phyloP scores from a whole-genome alignment of 2,329 filamentous ascomycete genomes.

The Venturia effusa region DNA sequence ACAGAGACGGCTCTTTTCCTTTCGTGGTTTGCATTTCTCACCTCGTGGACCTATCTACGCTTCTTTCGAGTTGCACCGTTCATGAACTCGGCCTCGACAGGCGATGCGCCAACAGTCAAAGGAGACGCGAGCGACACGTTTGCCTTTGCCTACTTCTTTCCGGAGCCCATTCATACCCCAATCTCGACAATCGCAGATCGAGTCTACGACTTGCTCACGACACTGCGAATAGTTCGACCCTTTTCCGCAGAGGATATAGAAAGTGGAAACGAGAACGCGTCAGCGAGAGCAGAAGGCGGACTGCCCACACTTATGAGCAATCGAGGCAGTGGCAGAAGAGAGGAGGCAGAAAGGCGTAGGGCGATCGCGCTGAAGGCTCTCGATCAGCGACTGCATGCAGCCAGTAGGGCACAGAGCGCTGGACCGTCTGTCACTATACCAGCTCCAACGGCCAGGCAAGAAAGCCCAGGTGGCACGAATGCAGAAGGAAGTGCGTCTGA shows the following conservation, averaged over 20 bases:
- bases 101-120: slow-evolving; percentile 41
- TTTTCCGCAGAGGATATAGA: slow-evolving; percentile 75
- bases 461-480: slow-evolving; percentile 1
- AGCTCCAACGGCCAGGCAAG: neutral
- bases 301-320: slow-evolving; percentile 48
- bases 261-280: slow-evolving; percentile 60
- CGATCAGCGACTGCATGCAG: slow-evolving; percentile 81
- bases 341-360: slow-evolving; percentile 82
- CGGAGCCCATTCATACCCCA: slow-evolving; percentile 67
- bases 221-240: slow-evolving; percentile 68
- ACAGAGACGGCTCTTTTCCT: slow-evolving; percentile 72
- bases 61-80: slow-evolving; percentile 75
- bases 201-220: slow-evolving; percentile 59
- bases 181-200: slow-evolving; percentile 24
- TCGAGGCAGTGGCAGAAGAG: slow-evolving; percentile 46
- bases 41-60: slow-evolving; percentile 89
- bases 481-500: neutral
- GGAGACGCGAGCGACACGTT: slow-evolving; percentile 96
- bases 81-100: slow-evolving; percentile 40
- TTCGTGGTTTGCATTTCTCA: slow-evolving; percentile 69
- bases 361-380: slow-evolving; percentile 83
- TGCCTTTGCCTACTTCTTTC: slow-evolving; percentile 92
- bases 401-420: neutral
- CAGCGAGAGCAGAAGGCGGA: slow-evolving; percentile 50
- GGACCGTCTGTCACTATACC: neutral